Base-by-base conservation (phyloP, 2,329 filamentous ascomycete genomes). In the Aureobasidium pullulans region DNA sequence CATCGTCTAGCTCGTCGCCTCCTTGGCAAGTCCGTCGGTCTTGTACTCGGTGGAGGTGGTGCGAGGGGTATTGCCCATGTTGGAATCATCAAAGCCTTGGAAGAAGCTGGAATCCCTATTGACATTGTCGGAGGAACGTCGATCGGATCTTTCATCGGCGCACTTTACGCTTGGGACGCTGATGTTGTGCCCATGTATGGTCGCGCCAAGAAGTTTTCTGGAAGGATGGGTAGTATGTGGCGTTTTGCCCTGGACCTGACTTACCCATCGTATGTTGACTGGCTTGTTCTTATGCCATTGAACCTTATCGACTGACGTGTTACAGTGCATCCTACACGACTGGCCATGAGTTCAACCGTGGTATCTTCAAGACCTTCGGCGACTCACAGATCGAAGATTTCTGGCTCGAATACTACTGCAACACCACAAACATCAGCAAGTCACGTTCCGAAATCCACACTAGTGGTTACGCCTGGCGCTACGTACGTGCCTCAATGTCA, bases 171-270 rank as follows among this genome's bases (percentile, higher is more conserved):
- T 1, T 89, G 93, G 60, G 94, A 99, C 70, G 94, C 93, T 9
- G 95, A 99, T 69, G 86, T 96, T 1, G 93, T 99, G 4, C 94
- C 94, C 11, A 96, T 97, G 83, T 96, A 96, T 68, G 94, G 94
- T 0, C 84, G 95, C 47, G 91, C 91, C 13, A 99, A 99, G 81
- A 96, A 96, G 71, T 99, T 99, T 72, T 84, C 94, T 0, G 92
- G 94, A 4, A 88, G 95, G n/a, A 99, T 99, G 95, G 90, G 90
- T 46, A 97, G 93, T 73, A 90, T 97, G 76, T 99, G 94, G 94
- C 85, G 94, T n/a, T 96, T 99, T 71, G 92, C 92, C 1, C 79
- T 99, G 2, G 94, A 99, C 70, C 75, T 99, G 66, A 99, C 94
- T 0, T 99, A 99, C 71, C 94, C 94, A 0, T 94, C 93, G 73